Base-by-base conservation (phyloP, 2,329 filamentous ascomycete species). In the Fusarium napiforme region DNA sequence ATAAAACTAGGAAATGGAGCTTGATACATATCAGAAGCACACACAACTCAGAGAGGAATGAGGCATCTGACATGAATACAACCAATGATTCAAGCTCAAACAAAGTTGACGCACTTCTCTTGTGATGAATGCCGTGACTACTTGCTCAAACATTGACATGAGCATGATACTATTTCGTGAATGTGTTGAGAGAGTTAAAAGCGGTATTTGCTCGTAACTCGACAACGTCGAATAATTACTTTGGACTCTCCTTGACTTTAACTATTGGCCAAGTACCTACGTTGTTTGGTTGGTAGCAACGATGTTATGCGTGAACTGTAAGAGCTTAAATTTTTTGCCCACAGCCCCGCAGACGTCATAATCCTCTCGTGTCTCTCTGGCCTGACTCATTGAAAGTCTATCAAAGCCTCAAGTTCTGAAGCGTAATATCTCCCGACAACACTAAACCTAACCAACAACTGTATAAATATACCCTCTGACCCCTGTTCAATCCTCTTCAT, bases 1-100 rank as follows among this genome's bases (percentile, higher is more conserved):
- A 69, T 15, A 65, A 72, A 62, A 65, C 43, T 55, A 70, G 56
- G 68, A 65, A 71, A 73, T 49, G 56, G 59, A 57, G 73, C 65
- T 77, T 77, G 74, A 64, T 60, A 21, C 43, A 47, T 19, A 15
- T 36, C 21, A 52, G 42, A 60, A 59, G 59, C 39, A 45, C 14
- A 28, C 42, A 45, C 14, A 30, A 43, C 43, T 39, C 46, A 50
- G 8, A 53, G 8, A 37, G 42, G 53, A 28, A 47, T 60, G 62
- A 47, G 62, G 46, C 40, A 47, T 40, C 34, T 60, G 56, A 32
- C 32, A 50, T 67, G 67, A 78, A 76, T 65, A 73, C 39, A 73
- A 30, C n/a, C 23, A 62, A 30, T 18, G 21, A 60, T 67, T 64
- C 64, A 74, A 71, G 72, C 75, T 64, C 72, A 50, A 46, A 56